These are phyloP conservation scores for Jamesozyma gamospora DNA, from an alignment of 805 yeast genomes.

Conservation along the genomic window DNA sequence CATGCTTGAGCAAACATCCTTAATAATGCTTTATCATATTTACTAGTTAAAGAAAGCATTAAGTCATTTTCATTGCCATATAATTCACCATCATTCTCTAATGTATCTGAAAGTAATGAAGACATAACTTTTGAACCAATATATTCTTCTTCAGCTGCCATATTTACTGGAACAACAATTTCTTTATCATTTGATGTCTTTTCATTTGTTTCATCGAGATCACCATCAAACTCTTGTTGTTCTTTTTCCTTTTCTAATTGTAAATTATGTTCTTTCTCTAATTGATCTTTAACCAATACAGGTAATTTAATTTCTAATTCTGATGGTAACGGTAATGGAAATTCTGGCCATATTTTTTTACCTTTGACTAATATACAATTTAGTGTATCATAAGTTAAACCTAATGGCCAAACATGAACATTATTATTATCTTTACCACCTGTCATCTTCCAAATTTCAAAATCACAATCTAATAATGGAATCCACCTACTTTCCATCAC, in stretches of 20 bases:
- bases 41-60: conserved; percentile 41
- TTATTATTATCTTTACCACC: conserved; percentile 38
- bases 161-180: conserved; percentile 19
- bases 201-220: no score
- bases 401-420: conserved; percentile 82
- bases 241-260: conserved; percentile 23
- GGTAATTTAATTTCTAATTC: conserved; percentile 70
- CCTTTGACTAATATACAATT: conserved; percentile 71
- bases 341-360: conserved; percentile 52
- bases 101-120: conserved; percentile 49
- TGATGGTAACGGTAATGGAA: conserved; percentile 78
- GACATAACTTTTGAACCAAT: conserved; percentile 53
- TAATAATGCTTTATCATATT: conserved; percentile 68
- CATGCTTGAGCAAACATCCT: conserved; percentile 69
- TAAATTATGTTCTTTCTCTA: conserved; percentile 21
- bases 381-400: conserved; percentile 58
- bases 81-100: conserved; percentile 35
- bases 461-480: conserved; percentile 55
- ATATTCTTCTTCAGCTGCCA: conserved; percentile 52
- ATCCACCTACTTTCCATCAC: conserved; percentile 75
- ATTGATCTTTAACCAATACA: conserved; percentile 30
- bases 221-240: conserved; percentile 9
- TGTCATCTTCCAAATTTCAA: conserved; percentile 41
- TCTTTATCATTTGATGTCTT: conserved; percentile 18
- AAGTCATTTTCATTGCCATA: conserved; percentile 42